Conservation (phyloP, 2,329 filamentous ascomycete genomes). For the Xylaria sp. region DNA sequence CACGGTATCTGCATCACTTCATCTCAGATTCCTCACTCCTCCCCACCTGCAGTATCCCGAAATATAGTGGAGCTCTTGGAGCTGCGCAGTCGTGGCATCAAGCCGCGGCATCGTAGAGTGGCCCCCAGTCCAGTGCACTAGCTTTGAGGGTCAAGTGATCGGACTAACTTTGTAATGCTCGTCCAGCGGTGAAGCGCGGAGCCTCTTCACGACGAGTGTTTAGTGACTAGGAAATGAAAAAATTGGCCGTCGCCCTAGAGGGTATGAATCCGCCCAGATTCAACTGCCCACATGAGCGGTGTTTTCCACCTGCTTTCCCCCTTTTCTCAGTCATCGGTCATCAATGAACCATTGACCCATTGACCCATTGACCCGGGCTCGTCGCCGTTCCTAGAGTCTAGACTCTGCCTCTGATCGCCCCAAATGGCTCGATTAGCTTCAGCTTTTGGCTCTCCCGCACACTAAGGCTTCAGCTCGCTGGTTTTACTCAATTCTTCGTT, state of each 20-base stretch:
- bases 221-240: slow-evolving; percentile 10
- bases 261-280: slow-evolving; percentile 10
- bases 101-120: slow-evolving; percentile 23
- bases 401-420: slow-evolving; percentile 2
- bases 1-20: slow-evolving; percentile 1
- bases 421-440: slow-evolving; percentile 6
- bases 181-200: slow-evolving; percentile 33
- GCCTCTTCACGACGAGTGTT: slow-evolving; percentile 26
- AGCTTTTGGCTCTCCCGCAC: not conserved
- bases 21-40: not conserved
- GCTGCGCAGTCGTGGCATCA: slow-evolving; percentile 20
- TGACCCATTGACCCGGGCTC: slow-evolving; percentile 1
- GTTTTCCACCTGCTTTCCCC: slow-evolving; percentile 1
- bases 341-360: slow-evolving; percentile 9
- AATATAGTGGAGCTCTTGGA: slow-evolving; percentile 11
- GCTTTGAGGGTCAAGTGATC: slow-evolving; percentile 35
- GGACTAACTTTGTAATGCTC: slow-evolving; percentile 20
- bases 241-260: not conserved
- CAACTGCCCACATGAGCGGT: slow-evolving; percentile 9
- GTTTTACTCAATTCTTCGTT: not conserved
- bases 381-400: slow-evolving; percentile 4
- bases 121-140: slow-evolving; percentile 13
- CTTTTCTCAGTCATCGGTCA: slow-evolving; percentile 1
- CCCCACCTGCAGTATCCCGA: not conserved
- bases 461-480: slow-evolving; percentile 5